phyloP scores from a whole-genome alignment of 2,329 filamentous ascomycete genomes.

The Pseudogymnoascus sp. region DNA sequence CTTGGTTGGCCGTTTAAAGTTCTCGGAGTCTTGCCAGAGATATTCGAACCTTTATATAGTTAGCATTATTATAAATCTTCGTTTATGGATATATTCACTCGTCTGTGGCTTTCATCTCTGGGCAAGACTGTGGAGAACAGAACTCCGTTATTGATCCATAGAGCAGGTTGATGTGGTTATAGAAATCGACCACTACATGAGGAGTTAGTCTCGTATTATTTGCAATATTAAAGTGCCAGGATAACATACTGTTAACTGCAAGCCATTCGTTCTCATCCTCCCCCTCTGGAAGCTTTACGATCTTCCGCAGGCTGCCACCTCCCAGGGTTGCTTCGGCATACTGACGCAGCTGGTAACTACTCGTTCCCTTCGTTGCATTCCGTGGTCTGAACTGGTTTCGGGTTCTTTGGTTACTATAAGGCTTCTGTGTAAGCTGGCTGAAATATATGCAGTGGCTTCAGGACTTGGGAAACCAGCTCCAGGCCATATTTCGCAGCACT shows the following conservation, averaged over 20 bases:
- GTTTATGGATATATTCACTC: constrained; percentile 51
- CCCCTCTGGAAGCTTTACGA: constrained; percentile 92
- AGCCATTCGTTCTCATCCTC: constrained; percentile 98
- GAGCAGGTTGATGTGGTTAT: constrained; percentile 98
- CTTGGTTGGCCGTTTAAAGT: constrained; percentile 93
- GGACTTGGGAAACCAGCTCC: constrained; percentile 31
- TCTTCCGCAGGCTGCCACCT: constrained; percentile 88
- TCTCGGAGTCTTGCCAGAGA: constrained; percentile 93
- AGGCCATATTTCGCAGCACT: neutral
- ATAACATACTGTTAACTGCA: constrained; percentile 77
- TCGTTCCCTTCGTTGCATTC: constrained; percentile 75
- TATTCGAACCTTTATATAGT: constrained; percentile 71
- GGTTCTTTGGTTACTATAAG: constrained; percentile 70
- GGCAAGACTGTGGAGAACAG: constrained; percentile 92
- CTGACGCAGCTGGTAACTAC: constrained; percentile 88
- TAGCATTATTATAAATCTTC: neutral
- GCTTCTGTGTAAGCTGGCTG: constrained; percentile 30
- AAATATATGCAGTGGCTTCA: constrained; percentile 31
- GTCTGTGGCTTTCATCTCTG: constrained; percentile 99
- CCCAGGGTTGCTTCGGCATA: constrained; percentile 97
- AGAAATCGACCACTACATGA: constrained; percentile 90
- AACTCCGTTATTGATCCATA: constrained; percentile 99
- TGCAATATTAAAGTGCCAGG: neutral
- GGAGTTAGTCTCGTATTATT: constrained; percentile 23
- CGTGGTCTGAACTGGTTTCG: constrained; percentile 88